These are phyloP conservation scores for Euphorbia tirucalli DNA, from an alignment of 345 rosid genomes.

Conservation along the genomic window DNA sequence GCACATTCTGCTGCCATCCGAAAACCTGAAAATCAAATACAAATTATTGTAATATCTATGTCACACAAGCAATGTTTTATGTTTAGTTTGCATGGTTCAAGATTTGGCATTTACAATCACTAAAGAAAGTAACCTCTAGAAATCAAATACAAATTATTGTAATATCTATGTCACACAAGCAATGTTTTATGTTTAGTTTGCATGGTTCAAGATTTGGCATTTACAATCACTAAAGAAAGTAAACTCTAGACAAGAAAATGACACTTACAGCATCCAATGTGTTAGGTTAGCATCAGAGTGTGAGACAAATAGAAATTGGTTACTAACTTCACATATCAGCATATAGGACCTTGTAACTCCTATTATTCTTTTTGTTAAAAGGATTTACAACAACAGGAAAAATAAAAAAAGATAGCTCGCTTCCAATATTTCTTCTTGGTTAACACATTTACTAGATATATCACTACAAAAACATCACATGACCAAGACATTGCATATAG, in stretches of 20 bases:
- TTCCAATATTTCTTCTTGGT: too few species aligned
- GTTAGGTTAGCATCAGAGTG: neutral
- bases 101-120: neutral
- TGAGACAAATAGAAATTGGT: neutral
- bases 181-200: conserved; percentile 1
- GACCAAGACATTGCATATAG: too few species aligned
- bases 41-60: neutral
- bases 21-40: conserved; percentile 52
- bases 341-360: conserved; percentile 1
- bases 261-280: neutral
- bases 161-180: neutral
- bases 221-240: neutral
- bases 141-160: too few species aligned
- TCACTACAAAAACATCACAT: neutral
- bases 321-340: neutral
- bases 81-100: conserved; percentile 3
- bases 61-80: neutral
- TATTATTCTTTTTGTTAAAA: neutral
- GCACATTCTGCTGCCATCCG: conserved; percentile 98
- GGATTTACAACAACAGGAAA: neutral
- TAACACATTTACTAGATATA: neutral
- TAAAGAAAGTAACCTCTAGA: neutral
- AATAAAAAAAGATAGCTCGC: too few species aligned
- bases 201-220: neutral
- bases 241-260: neutral